Evolutionary conservation across 345 rosid species (phyloP), one percentile per base, ranked within the genome.

Genomic region (Eucalyptus urophylla): DNA sequence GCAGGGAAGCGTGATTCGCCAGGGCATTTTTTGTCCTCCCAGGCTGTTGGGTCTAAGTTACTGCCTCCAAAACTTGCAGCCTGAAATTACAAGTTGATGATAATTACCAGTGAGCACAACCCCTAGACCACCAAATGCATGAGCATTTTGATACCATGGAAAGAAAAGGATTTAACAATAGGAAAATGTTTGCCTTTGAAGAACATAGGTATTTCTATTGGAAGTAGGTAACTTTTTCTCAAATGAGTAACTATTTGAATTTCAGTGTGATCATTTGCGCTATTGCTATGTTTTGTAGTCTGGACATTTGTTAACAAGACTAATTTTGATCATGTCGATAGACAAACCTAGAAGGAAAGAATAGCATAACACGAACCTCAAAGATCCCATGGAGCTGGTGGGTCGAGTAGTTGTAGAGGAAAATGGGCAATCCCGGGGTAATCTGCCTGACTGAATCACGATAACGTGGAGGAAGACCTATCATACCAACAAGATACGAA

Each of bases 1-100:
- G 99, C 99, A 87, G 99, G 99, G 90, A 98, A 98, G 5, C 99
- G 95, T 1, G 99, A 98, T 76, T 98, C 99, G 54, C 99, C 99
- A 0, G 92, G 92, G 89, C 96, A 95, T 90, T 98, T 98, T 94
- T 98, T 98, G 94, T 97, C 99, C 90, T 97, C 97, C 94, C 99
- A 98, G 50, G 99, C 99, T 21, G 92, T 88, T 8, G 99, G 96
- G 89, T 98, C 99, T 25, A 98, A 96, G 95, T 98, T 98, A 21
- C 97, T 92, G 88, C 99, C 99, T n/a, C 99, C 99, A 89, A 98
- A 98, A 88, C 99, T 92, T 27, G 99, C 96, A 58, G 99, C 99
- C 98, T 96, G 80, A 58, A 86, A 86, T 40, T 25, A 51, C 56
- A 8, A 33, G 62, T 43, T 7, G 29, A 90, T 43, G 89, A 19